These are phyloP conservation scores for Sporisorium sorghi DNA, from an alignment of 1,284 basidiomycete species.

Conservation along the genomic window DNA sequence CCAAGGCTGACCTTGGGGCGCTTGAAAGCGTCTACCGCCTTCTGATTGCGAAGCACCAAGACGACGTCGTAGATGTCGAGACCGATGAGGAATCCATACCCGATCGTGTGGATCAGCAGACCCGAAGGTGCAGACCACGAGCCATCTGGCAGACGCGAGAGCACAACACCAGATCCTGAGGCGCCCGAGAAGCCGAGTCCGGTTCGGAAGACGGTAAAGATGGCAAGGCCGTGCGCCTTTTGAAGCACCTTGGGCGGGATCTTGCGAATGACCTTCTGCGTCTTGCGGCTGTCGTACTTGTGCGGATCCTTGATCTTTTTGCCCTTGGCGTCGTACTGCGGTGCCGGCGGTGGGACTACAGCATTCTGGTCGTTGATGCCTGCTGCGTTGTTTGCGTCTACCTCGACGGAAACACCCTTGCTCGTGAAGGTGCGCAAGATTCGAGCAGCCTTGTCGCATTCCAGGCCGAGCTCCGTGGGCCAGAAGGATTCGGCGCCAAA, in stretches of 20 bases:
- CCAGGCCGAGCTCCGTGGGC: conserved; percentile 57
- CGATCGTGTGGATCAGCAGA: conserved; percentile 66
- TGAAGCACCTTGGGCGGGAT: conserved; percentile 63
- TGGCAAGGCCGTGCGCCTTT: conserved; percentile 60
- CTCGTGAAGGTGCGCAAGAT: conserved; percentile 63
- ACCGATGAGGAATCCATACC: conserved; percentile 65
- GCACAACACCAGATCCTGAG: conserved; percentile 65
- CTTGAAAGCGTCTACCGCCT: conserved; percentile 63
- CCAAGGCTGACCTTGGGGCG: conserved; percentile 66
- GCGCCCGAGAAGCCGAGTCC: conserved; percentile 60
- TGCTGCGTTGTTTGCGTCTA: conserved; percentile 38
- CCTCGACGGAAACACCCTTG: conserved; percentile 53
- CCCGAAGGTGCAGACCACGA: conserved; percentile 67
- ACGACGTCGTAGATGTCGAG: conserved; percentile 70
- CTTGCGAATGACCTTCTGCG: conserved; percentile 66
- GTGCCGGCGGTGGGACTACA: conserved; percentile 30
- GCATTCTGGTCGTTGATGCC: conserved; percentile 35
- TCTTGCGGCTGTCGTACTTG: conserved; percentile 63
- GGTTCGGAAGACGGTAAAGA: conserved; percentile 68
- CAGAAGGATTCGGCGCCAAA: conserved; percentile 65
- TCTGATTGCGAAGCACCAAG: conserved; percentile 65
- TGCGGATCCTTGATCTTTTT: conserved; percentile 51
- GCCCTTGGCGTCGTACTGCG: conserved; percentile 35
- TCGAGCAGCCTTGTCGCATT: conserved; percentile 64
- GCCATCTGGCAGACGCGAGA: conserved; percentile 65